These are phyloP conservation scores for Tolypocladium album DNA, from an alignment of 2,329 filamentous ascomycete genomes.

Conservation along the genomic window DNA sequence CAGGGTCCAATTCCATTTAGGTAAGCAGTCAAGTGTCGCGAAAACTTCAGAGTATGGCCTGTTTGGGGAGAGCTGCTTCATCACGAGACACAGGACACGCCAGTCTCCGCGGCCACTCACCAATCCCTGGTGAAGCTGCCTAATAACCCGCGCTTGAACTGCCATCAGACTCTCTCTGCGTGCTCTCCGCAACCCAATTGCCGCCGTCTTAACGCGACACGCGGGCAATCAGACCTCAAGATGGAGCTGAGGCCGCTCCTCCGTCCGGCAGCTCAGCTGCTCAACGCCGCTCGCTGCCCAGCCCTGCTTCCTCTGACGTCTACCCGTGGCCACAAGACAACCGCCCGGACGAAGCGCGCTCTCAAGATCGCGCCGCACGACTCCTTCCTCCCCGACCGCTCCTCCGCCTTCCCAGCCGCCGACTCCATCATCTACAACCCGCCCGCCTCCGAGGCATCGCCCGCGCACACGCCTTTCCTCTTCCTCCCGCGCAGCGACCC, in stretches of 20 bases:
- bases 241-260: constrained; percentile 25
- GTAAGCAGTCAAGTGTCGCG: neutral
- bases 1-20: neutral
- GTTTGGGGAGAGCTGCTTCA: neutral
- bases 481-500: constrained; percentile 50
- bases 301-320: constrained; percentile 12
- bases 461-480: constrained; percentile 54
- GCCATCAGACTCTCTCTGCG: neutral
- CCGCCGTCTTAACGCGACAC: neutral
- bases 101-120: neutral
- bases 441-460: constrained; percentile 42
- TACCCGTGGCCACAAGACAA: constrained; percentile 37
- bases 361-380: constrained; percentile 51
- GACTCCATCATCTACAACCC: constrained; percentile 46
- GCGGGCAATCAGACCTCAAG: neutral
- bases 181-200: neutral
- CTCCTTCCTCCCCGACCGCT: constrained; percentile 39
- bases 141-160: neutral
- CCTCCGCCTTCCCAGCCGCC: constrained; percentile 16
- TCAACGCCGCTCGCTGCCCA: constrained; percentile 13
- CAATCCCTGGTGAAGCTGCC: neutral
- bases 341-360: constrained; percentile 42
- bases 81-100: neutral
- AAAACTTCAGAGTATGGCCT: neutral
- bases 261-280: constrained; percentile 23